Evolutionary conservation across 2,329 filamentous ascomycete genomes (phyloP).

Genomic region (Drechslera avenae): DNA sequence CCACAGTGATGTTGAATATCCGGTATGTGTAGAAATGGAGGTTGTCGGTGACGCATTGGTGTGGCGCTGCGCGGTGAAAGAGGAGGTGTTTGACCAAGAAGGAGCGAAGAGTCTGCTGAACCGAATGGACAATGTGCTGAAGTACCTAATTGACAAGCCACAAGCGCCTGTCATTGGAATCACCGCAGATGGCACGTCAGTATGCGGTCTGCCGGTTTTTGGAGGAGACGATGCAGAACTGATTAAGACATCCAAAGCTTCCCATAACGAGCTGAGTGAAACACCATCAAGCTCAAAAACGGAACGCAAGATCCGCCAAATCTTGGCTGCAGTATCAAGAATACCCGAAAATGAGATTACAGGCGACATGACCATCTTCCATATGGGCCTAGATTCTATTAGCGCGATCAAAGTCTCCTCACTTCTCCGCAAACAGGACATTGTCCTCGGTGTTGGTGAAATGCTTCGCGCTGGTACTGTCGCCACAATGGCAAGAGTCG

Average conservation of each 20-base stretch:
- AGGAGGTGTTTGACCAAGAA: constrained; percentile 55
- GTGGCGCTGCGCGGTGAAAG: constrained; percentile 76
- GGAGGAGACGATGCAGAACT: constrained; percentile 4
- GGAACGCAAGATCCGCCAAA: constrained; percentile 51
- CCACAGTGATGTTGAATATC: constrained; percentile 75
- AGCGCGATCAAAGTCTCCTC: constrained; percentile 83
- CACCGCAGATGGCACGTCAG: constrained; percentile 57
- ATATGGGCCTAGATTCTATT: constrained; percentile 89
- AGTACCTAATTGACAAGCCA: constrained; percentile 58
- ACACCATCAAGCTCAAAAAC: constrained; percentile 35
- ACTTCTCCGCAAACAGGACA: constrained; percentile 66
- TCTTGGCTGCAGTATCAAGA: constrained; percentile 63
- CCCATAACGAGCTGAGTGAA: not conserved
- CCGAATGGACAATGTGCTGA: constrained; percentile 65
- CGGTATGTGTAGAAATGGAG: constrained; percentile 82
- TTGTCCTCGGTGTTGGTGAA: constrained; percentile 71
- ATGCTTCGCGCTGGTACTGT: constrained; percentile 72
- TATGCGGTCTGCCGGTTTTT: constrained; percentile 67
- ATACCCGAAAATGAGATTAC: constrained; percentile 63
- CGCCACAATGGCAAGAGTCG: constrained; percentile 62
- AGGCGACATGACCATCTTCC: constrained; percentile 71
- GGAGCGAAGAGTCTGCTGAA: constrained; percentile 60
- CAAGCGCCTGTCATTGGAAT: constrained; percentile 62
- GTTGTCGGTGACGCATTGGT: constrained; percentile 59
- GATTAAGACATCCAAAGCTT: not conserved